These are phyloP conservation scores for Xylaria sp. DNA, from an alignment of 495 filamentous ascomycete species.

Conservation along the genomic window DNA sequence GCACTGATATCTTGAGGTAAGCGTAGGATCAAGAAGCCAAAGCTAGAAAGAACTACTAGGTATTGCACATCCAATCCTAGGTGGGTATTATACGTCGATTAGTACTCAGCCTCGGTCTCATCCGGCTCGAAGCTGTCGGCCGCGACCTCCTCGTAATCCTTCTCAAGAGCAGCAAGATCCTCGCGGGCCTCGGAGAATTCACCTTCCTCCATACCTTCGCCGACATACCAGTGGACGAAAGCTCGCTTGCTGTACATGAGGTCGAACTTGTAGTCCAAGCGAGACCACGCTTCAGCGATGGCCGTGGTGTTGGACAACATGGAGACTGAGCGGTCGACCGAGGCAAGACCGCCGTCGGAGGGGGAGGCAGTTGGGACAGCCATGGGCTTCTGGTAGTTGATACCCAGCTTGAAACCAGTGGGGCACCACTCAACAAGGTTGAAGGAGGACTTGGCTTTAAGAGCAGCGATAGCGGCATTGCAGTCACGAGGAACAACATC, in stretches of 20 bases:
- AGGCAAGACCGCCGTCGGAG: constrained; percentile 71
- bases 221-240: constrained; percentile 95
- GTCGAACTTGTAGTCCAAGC: constrained; percentile 92
- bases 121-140: constrained; percentile 71
- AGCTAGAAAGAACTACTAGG: constrained; percentile 19
- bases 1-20: constrained; percentile 22
- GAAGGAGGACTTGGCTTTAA: constrained; percentile 88
- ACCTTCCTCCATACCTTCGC: constrained; percentile 95
- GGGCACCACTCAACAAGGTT: constrained; percentile 96
- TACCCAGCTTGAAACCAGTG: constrained; percentile 94
- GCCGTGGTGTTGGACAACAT: constrained; percentile 94
- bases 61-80: constrained; percentile 21
- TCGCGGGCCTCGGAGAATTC: constrained; percentile 92
- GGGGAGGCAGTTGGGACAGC: constrained; percentile 70
- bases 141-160: constrained; percentile 93
- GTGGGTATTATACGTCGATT: constrained; percentile 48
- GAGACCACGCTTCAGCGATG: constrained; percentile 88
- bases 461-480: constrained; percentile 74
- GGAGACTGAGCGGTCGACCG: constrained; percentile 84
- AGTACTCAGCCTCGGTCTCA: constrained; percentile 76
- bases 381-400: constrained; percentile 89
- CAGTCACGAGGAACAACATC: constrained; percentile 89
- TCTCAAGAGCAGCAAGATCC: constrained; percentile 87
- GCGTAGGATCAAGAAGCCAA: constrained; percentile 21
- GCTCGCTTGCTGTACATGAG: constrained; percentile 97